Base-by-base conservation (phyloP, 805 yeast species). In the Monosporozyma servazzii region DNA sequence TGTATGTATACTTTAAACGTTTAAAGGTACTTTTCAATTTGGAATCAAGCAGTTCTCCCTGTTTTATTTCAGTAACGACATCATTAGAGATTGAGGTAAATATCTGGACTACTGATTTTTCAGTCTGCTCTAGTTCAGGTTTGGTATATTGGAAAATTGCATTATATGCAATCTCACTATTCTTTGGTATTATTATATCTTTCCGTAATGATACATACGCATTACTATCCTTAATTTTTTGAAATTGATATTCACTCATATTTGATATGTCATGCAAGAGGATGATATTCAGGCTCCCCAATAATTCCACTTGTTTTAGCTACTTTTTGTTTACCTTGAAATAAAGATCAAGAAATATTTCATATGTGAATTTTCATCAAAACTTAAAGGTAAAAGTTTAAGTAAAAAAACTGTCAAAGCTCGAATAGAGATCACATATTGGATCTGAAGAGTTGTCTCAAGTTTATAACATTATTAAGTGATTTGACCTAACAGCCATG, bases 31-130 rank as follows among this genome's bases (percentile, higher is more conserved):
- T 51, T 21, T 56, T 60, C 27, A 65, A 45, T 41, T 61, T 60
- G 8, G 36, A 20, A 33, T 65, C 63, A 7, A 65, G 55, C 29
- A 49, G 46, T 21, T 55, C 56, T 52, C 69, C 68, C 33, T 64
- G 67, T 25, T 56, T 57, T 29, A 60, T 54, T 49, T 69, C 73
- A 17, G 61, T 56, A 13, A 60, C 58, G 5, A 71, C 58, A 47
- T 67, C 71, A 27, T 58, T 63, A 27, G 60, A 59, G 8, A 66
- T 52, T 8, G 51, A 51, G 13, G 47, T 49, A 49, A 59, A 58
- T n/a, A 65, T 52, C 6, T 49, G 31, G 3, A 25, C 36, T 9
- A 65, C 50, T 46, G 63, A 69, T 2, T 48, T 36, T 21, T 54
- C 54, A 1, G 65, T 59, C 41, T 58, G 62, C 18, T 48, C 47